Percentiles rank a stretch among this genome's conserved stretches.
phyloP scores from a whole-genome alignment of 1,284 basidiomycete species.

The Wallemia mellicola region DNA sequence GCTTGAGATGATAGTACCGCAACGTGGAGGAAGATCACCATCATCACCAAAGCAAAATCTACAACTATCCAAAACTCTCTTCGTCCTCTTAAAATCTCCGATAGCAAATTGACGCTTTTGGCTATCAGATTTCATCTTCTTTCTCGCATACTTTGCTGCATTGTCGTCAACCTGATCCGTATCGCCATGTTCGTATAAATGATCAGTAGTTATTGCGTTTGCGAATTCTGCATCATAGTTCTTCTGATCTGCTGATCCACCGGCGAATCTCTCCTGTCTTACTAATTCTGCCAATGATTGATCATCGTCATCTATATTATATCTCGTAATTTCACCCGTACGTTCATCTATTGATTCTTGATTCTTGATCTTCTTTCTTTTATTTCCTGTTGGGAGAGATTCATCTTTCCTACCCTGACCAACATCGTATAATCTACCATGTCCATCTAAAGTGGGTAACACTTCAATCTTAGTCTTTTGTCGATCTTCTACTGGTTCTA shows the following conservation, averaged over 20 bases:
- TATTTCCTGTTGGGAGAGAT: constrained; percentile 28
- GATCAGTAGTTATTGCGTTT: neutral
- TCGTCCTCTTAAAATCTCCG: constrained; percentile 78
- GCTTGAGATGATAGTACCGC: constrained; percentile 58
- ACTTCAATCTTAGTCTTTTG: constrained; percentile 31
- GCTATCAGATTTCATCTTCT: constrained; percentile 81
- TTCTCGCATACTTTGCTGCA: constrained; percentile 60
- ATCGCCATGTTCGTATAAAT: constrained; percentile 2
- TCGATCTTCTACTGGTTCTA: constrained; percentile 6
- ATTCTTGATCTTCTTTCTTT: constrained; percentile 35
- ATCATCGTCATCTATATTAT: constrained; percentile 67
- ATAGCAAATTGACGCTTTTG: constrained; percentile 94
- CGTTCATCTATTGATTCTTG: constrained; percentile 66
- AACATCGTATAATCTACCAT: constrained; percentile 67
- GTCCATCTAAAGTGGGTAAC: constrained; percentile 62
- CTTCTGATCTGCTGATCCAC: constrained; percentile 66
- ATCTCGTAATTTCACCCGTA: constrained; percentile 50
- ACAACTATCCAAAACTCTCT: constrained; percentile 62
- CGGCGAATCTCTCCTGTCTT: constrained; percentile 66
- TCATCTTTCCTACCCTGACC: constrained; percentile 30
- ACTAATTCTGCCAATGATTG: constrained; percentile 68
- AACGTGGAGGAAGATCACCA: constrained; percentile 34
- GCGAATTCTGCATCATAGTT: constrained; percentile 72
- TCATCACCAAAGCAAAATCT: constrained; percentile 67
- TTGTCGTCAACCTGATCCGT: constrained; percentile 48